Percentiles rank a stretch among this genome's conserved stretches.
phyloP scores from a whole-genome alignment of 2,329 filamentous ascomycete genomes.

The Hyphodiscus sp. region DNA sequence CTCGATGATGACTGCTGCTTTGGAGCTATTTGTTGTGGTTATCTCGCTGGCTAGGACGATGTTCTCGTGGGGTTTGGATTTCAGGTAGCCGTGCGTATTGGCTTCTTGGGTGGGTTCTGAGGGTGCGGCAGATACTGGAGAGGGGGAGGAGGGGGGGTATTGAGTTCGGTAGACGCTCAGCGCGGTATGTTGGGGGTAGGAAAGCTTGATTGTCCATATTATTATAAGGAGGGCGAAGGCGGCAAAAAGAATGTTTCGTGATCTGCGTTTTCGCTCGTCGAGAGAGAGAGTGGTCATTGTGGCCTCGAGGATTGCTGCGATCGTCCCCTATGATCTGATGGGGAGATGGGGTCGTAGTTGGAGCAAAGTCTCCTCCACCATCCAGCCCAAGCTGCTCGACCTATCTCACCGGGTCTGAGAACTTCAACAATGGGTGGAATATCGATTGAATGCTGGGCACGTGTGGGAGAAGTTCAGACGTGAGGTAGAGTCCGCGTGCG shows the following conservation, averaged over 20 bases:
- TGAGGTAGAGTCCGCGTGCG: not conserved
- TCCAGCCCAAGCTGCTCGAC: not conserved
- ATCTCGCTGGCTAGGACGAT: conserved; percentile 8
- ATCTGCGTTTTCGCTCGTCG: conserved; percentile 22
- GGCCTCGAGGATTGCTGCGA: not conserved
- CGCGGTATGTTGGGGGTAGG: conserved; percentile 17
- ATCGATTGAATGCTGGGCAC: not conserved
- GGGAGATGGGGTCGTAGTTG: not conserved
- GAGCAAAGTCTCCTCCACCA: not conserved
- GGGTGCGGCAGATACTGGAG: not conserved
- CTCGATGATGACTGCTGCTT: conserved; percentile 35
- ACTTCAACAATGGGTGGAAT: not conserved
- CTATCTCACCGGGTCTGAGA: too few relatives aligned
- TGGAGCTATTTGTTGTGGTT: conserved; percentile 22
- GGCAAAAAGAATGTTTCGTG: conserved; percentile 19
- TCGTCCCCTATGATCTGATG: not conserved
- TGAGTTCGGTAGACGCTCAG: conserved; percentile 14
- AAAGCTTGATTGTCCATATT: conserved; percentile 23
- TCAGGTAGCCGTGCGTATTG: not conserved
- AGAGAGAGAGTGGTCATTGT: conserved; percentile 8
- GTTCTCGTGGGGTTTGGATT: not conserved
- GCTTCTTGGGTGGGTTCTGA: not conserved
- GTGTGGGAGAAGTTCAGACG: not conserved
- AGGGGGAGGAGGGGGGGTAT: not conserved
- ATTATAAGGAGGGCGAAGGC: conserved; percentile 20